A percentile compares a stretch with the other conserved stretches of the same genome.
phyloP scores from a whole-genome alignment of 1,139 yeast genomes.

The Suhomyces wounanorum region DNA sequence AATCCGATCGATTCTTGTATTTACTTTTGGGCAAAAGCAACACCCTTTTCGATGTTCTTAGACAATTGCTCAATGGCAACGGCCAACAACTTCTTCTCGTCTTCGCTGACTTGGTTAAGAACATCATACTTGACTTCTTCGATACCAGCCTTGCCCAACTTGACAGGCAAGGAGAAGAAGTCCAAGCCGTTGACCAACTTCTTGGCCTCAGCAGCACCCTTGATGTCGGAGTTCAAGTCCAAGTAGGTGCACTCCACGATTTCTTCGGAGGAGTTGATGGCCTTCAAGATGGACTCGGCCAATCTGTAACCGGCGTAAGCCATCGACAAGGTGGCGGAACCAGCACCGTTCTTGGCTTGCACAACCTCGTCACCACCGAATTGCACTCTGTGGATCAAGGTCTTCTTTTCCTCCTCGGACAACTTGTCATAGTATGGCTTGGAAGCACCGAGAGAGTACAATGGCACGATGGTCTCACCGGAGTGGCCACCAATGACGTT shows the following conservation, averaged over 20 bases:
- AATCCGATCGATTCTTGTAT: background rate
- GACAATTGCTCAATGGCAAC: constrained; percentile 83
- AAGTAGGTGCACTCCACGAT: constrained; percentile 80
- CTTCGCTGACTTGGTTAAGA: constrained; percentile 56
- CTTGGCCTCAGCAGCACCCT: constrained; percentile 79
- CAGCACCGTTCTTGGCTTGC: constrained; percentile 98
- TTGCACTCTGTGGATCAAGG: constrained; percentile 89
- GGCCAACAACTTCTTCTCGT: constrained; percentile 74
- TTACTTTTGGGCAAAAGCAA: constrained; percentile 23
- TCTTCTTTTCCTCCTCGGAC: constrained; percentile 39
- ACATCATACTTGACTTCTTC: constrained; percentile 55
- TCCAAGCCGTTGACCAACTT: constrained; percentile 73
- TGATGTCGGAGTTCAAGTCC: constrained; percentile 42
- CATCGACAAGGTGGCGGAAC: constrained; percentile 98
- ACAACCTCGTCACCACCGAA: constrained; percentile 99
- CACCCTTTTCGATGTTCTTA: constrained; percentile 47
- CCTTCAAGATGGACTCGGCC: constrained; percentile 83
- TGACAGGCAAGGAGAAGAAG: constrained; percentile 91
- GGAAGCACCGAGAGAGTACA: constrained; percentile 62
- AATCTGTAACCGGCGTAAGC: constrained; percentile 97
- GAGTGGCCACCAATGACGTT: constrained; percentile 97
- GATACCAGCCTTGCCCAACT: constrained; percentile 88
- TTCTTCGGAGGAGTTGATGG: constrained; percentile 54
- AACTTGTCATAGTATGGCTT: constrained; percentile 24
- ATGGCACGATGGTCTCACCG: constrained; percentile 96